Evolutionary conservation across 306 rosid genomes (phyloP).

Genomic region (Casuarina equisetifolia): DNA sequence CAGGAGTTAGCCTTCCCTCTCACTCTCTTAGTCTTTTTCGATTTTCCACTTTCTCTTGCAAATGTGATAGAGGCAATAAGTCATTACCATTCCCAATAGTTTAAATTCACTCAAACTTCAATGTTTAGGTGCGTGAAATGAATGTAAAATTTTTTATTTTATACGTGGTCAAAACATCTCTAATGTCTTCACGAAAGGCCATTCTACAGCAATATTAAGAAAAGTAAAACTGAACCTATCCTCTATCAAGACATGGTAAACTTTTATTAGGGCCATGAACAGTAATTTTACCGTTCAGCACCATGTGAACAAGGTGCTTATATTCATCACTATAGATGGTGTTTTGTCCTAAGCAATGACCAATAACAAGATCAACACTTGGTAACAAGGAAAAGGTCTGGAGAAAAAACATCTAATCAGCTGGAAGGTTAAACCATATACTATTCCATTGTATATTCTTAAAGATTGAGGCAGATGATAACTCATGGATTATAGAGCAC

Average conservation of each 20-base stretch:
- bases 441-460: background rate
- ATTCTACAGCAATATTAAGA: background rate
- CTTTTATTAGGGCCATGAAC: slow-evolving; percentile 49
- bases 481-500: too few relatives aligned
- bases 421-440: slow-evolving; percentile 10
- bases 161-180: background rate
- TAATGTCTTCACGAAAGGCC: background rate
- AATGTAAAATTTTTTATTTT: background rate
- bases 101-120: too few relatives aligned
- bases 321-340: slow-evolving; percentile 69
- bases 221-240: slow-evolving; percentile 37
- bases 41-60: too few relatives aligned
- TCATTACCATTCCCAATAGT: too few relatives aligned
- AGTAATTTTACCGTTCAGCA: slow-evolving; percentile 55
- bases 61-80: too few relatives aligned
- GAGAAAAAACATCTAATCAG: slow-evolving; percentile 21
- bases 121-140: background rate
- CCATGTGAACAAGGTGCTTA: slow-evolving; percentile 74
- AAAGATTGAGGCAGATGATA: too few relatives aligned
- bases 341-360: slow-evolving; percentile 72
- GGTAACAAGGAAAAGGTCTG: slow-evolving; percentile 87
- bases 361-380: slow-evolving; percentile 70
- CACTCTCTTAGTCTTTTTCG: too few relatives aligned
- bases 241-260: slow-evolving; percentile 60
- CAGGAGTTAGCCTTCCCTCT: too few relatives aligned